Conservation (phyloP, 108 stramenopile species). For the Skeletonema marinoi region DNA sequence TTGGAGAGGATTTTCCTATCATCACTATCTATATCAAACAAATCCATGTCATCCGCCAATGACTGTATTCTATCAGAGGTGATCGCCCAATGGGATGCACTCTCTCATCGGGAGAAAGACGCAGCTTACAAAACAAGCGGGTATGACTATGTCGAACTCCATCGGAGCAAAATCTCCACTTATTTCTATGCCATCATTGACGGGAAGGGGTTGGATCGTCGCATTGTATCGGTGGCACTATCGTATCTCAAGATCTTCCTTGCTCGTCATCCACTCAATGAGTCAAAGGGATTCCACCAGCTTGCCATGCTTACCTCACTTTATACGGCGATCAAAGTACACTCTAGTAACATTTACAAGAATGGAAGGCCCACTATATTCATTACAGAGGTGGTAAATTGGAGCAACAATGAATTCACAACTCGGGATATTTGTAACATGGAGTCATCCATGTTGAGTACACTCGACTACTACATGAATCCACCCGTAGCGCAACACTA, state of each 20-base stretch:
- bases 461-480: conserved; percentile 11
- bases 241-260: neutral
- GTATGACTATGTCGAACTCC: neutral
- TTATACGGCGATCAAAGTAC: neutral
- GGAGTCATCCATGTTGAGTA: conserved; percentile 7
- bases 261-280: neutral
- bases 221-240: neutral
- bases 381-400: neutral
- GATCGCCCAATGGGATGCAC: neutral
- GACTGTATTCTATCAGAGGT: neutral
- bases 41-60: neutral
- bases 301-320: neutral
- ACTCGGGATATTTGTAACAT: neutral
- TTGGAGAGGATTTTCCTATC: neutral
- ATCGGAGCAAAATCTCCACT: neutral
- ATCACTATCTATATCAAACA: neutral
- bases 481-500: conserved; percentile 5
- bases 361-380: neutral
- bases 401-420: neutral
- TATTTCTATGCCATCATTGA: neutral
- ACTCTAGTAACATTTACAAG: neutral
- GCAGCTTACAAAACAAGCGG: neutral
- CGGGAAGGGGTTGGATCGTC: neutral
- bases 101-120: neutral
- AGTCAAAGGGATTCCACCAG: neutral